Conservation (phyloP, 768 basidiomycete species). For the Mycena capillaripes region DNA sequence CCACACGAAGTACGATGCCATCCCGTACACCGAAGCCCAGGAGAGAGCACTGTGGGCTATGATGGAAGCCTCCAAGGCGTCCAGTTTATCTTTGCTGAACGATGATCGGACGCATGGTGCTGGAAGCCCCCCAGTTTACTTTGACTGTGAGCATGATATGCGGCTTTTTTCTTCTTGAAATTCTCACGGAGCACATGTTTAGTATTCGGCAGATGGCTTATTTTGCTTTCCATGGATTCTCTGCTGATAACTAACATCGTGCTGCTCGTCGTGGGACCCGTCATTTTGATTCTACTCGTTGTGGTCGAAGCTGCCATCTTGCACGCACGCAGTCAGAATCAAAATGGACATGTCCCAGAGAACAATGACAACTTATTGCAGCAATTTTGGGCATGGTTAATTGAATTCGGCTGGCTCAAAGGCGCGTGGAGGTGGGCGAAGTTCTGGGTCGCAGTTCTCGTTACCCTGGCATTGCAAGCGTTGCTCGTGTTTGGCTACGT, state of each 20-base stretch:
- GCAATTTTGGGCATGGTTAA: conserved; percentile 43
- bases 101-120: conserved; percentile 46
- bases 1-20: conserved; percentile 81
- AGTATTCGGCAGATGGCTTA: conserved; percentile 73
- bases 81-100: conserved; percentile 69
- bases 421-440: conserved; percentile 65
- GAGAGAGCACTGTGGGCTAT: conserved; percentile 80
- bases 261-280: conserved; percentile 73
- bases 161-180: background rate
- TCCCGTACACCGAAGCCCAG: conserved; percentile 69
- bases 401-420: conserved; percentile 43
- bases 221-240: conserved; percentile 66
- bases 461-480: conserved; percentile 61
- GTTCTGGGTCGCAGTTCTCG: conserved; percentile 72
- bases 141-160: conserved; percentile 70
- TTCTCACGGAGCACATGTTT: background rate
- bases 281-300: conserved; percentile 63
- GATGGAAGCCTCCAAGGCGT: conserved; percentile 75
- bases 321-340: conserved; percentile 22
- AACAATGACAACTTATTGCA: conserved; percentile 33
- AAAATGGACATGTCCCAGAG: conserved; percentile 36
- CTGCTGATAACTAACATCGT: conserved; percentile 71
- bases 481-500: conserved; percentile 64
- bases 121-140: conserved; percentile 68
- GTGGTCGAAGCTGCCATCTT: conserved; percentile 33